Percentiles rank a stretch among this genome's conserved stretches.
Evolutionary conservation across 495 filamentous ascomycete species (phyloP).

Genomic region (Talaromyces thailandensis): DNA sequence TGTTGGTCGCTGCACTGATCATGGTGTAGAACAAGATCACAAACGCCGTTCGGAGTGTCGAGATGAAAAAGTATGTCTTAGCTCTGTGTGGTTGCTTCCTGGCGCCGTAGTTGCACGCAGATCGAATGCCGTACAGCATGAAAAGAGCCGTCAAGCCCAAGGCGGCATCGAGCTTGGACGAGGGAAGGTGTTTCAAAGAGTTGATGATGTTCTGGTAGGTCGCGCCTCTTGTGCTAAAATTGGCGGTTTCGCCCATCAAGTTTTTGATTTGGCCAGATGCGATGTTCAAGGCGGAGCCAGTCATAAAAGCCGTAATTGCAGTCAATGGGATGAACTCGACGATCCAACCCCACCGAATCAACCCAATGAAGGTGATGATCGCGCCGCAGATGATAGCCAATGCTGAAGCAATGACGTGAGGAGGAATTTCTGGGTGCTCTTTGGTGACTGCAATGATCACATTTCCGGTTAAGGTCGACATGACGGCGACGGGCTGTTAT

Average conservation of each 20-base stretch:
- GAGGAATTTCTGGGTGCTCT: conserved; percentile 47
- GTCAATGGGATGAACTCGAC: conserved; percentile 92
- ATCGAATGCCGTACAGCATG: conserved; percentile 77
- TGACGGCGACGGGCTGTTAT: conserved; percentile 80
- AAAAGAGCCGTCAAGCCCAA: conserved; percentile 79
- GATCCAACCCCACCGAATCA: conserved; percentile 78
- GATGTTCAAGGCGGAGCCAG: conserved; percentile 90
- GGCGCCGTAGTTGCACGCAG: conserved; percentile 53
- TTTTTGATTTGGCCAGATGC: conserved; percentile 76
- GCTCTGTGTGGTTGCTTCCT: conserved; percentile 59
- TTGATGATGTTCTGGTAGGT: conserved; percentile 86
- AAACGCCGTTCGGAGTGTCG: conserved; percentile 83
- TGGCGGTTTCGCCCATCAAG: conserved; percentile 71
- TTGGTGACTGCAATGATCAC: conserved; percentile 55
- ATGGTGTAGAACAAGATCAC: conserved; percentile 90
- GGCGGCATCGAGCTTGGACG: conserved; percentile 67
- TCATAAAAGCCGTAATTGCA: conserved; percentile 96
- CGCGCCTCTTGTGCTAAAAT: conserved; percentile 63
- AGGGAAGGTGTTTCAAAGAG: conserved; percentile 65
- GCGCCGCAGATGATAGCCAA: conserved; percentile 72
- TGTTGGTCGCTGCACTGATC: conserved; percentile 79
- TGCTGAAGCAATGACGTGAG: conserved; percentile 62
- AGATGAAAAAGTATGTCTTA: conserved; percentile 80
- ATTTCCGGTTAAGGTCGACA: conserved; percentile 82
- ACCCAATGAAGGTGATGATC: conserved; percentile 75